These are phyloP conservation scores for Penicillium crustosum DNA, from an alignment of 2,329 filamentous ascomycete species.

Conservation along the genomic window DNA sequence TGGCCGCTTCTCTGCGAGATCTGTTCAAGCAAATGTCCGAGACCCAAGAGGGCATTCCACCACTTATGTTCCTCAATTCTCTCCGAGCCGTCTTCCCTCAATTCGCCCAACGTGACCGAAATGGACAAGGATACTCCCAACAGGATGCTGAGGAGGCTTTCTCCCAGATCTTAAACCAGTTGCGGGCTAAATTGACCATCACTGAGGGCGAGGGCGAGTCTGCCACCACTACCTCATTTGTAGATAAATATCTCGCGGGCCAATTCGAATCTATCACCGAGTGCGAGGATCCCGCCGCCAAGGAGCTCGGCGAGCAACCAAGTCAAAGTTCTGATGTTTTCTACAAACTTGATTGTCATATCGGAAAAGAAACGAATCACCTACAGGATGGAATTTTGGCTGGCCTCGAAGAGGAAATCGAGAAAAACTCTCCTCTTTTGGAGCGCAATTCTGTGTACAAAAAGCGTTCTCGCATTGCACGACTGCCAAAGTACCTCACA, in stretches of 20 bases:
- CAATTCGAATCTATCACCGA: conserved; percentile 74
- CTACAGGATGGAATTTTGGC: conserved; percentile 82
- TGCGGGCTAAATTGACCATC: conserved; percentile 74
- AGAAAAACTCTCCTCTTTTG: conserved; percentile 80
- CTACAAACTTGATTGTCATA: conserved; percentile 94
- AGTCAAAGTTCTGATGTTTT: conserved; percentile 71
- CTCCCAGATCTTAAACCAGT: conserved; percentile 86
- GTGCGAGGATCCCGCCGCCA: conserved; percentile 78
- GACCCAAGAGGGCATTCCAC: conserved; percentile 83
- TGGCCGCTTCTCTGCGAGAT: conserved; percentile 74
- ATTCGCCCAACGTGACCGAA: conserved; percentile 85
- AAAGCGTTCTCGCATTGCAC: conserved; percentile 84
- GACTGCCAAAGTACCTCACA: conserved; percentile 90
- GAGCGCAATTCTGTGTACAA: conserved; percentile 81
- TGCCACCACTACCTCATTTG: conserved; percentile 64
- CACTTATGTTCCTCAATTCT: conserved; percentile 76
- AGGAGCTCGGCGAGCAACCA: conserved; percentile 70
- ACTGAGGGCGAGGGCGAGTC: conserved; percentile 50
- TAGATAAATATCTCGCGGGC: conserved; percentile 88
- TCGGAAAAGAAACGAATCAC: conserved; percentile 82
- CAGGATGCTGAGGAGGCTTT: conserved; percentile 98
- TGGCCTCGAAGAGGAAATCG: conserved; percentile 80
- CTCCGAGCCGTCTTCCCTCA: conserved; percentile 81
- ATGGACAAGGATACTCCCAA: conserved; percentile 84
- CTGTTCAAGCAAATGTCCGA: conserved; percentile 87